These are phyloP conservation scores for Myxozyma neglecta DNA, from an alignment of 805 yeast species.

Conservation along the genomic window DNA sequence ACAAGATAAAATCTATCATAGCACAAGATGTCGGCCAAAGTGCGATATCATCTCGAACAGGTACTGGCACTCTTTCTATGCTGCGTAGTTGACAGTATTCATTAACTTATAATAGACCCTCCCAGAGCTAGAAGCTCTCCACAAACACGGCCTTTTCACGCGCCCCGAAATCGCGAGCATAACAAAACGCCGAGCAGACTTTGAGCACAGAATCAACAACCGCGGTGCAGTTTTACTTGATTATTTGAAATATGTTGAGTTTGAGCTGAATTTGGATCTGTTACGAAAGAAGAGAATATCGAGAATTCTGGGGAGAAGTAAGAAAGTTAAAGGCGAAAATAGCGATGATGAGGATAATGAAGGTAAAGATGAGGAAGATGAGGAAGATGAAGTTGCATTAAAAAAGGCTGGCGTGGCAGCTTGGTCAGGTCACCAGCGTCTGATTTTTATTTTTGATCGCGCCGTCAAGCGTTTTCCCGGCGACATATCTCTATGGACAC, in stretches of 20 bases:
- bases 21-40: conserved; percentile 52
- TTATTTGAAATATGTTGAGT: conserved; percentile 73
- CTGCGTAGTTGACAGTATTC: neutral
- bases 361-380: conserved; percentile 50
- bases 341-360: conserved; percentile 33
- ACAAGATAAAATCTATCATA: neutral
- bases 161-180: conserved; percentile 75
- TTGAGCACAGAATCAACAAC: conserved; percentile 84
- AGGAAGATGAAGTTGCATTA: neutral
- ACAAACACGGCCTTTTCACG: conserved; percentile 75
- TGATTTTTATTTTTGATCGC: conserved; percentile 78
- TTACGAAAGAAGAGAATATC: conserved; percentile 69
- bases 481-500: conserved; percentile 74
- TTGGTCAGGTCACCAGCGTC: conserved; percentile 82
- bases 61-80: conserved; percentile 15
- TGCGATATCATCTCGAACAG: conserved; percentile 58
- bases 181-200: conserved; percentile 92
- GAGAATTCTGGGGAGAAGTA: conserved; percentile 51
- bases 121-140: conserved; percentile 88
- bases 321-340: conserved; percentile 47
- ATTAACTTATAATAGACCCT: conserved; percentile 52
- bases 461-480: conserved; percentile 78
- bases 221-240: conserved; percentile 79
- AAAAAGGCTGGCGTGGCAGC: conserved; percentile 54
- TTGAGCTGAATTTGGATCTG: conserved; percentile 76